Percentiles rank a stretch among this genome's conserved stretches.
Conservation (phyloP, 768 basidiomycete species). For the Strobilomyces confusus region DNA sequence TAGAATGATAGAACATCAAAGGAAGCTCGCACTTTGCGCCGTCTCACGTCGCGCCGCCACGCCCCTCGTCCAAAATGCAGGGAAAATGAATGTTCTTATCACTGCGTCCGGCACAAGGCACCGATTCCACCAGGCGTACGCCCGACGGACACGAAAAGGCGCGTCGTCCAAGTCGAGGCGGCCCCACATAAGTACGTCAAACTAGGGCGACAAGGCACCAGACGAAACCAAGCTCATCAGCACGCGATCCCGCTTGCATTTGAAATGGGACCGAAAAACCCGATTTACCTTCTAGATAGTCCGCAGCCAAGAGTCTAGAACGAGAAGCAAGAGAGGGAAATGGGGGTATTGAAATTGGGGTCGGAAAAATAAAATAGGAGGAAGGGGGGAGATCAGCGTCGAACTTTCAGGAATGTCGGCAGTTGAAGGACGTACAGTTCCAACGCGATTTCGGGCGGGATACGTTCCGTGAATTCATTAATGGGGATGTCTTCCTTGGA, state of each 20-base stretch:
- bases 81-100: slow-evolving; percentile 2
- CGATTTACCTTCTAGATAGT: slow-evolving; percentile 58
- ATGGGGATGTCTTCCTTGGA: slow-evolving; percentile 75
- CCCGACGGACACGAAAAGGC: neutral
- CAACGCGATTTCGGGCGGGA: slow-evolving; percentile 82
- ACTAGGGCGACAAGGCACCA: slow-evolving; percentile 13
- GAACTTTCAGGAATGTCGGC: neutral
- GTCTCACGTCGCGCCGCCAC: neutral
- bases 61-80: neutral
- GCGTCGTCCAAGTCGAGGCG: neutral
- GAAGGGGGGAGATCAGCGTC: slow-evolving; percentile 12
- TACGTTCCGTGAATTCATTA: slow-evolving; percentile 74
- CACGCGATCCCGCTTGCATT: slow-evolving; percentile 6
- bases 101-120: slow-evolving; percentile 1
- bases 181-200: neutral
- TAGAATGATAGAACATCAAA: neutral
- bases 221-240: slow-evolving; percentile 11
- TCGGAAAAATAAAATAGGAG: slow-evolving; percentile 1
- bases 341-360: neutral
- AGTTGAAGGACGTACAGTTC: slow-evolving; percentile 66
- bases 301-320: slow-evolving; percentile 55
- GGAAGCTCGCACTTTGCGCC: slow-evolving; percentile 18
- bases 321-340: neutral
- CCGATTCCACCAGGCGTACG: neutral
- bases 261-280: slow-evolving; percentile 9